Base-by-base conservation (phyloP, 495 filamentous ascomycete species). In the Aspergillus coremiiformis region DNA sequence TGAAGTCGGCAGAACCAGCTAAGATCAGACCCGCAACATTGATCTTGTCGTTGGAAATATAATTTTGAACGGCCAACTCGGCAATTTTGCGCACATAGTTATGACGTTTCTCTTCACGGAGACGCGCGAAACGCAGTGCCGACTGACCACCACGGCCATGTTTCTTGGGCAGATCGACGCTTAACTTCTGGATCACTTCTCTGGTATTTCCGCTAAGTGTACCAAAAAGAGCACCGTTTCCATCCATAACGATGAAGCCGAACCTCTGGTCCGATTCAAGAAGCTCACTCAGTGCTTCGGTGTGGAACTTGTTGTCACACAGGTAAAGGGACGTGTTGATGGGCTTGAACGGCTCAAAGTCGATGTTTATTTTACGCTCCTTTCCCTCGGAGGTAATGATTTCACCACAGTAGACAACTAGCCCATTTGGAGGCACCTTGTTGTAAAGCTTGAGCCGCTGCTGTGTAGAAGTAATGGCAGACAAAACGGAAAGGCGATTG, bases 241-340 rank as follows among this genome's bases (percentile, higher is more conserved):
- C 93, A 64, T 97, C 93, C 94, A 98, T 98, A 71, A 98, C 82
- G 64, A 98, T 98, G 69, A 98, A 98, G 30, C 93, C 93, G 63
- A 98, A 98, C 72, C 95, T 95, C 75, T 95, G 91, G 69, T 98
- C 93, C 5, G 91, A 95, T 72, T 97, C 93, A 42, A 98, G 83
- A 52, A 98, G 80, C 75, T 98, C 93, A 51, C 89, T 91, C 54
- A 98, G 75, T 6, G 93, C 92, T 68, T 98, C 93, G 30, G 93
- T 98, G 66, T 98, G 93, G 75, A 98, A 98, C 64, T 98, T 98
- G 77, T 98, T 98, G 78, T 98, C 93, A 76, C 93, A 98, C 23
- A 98, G 84, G 68, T 98, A 98, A 8, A 98, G 82, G 9, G 93
- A 98, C 5, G 93, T 98, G 71, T 98, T 98, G 81, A 98, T 97